Evolutionary conservation across 441 rosid genomes (phyloP).

Genomic region (Euphorbia celastroides): DNA sequence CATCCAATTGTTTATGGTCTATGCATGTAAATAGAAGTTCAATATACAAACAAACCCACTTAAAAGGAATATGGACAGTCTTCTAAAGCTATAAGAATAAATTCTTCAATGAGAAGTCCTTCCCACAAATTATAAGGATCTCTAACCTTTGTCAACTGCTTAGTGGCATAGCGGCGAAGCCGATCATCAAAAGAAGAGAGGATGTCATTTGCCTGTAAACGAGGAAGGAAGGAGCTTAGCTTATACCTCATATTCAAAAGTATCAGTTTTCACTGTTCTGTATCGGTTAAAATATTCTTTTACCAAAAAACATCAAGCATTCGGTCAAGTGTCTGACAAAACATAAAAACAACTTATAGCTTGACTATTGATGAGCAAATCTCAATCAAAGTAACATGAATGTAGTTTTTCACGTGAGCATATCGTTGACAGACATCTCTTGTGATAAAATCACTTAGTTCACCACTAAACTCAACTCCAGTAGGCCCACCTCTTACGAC

Average conservation of each 20-base stretch:
- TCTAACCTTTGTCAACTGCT: conserved; percentile 71
- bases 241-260: neutral
- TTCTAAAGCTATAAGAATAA: neutral
- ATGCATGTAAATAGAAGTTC: neutral
- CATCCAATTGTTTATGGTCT: neutral
- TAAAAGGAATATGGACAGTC: conserved; percentile 1
- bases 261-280: neutral
- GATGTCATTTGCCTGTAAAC: conserved; percentile 70
- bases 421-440: conserved; percentile 75
- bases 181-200: conserved; percentile 88
- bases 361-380: conserved; percentile 30
- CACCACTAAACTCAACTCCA: conserved; percentile 92
- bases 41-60: neutral
- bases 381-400: conserved; percentile 84
- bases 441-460: conserved; percentile 81
- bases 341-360: neutral
- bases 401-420: conserved; percentile 71
- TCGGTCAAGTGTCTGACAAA: neutral
- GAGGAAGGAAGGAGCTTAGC: conserved; percentile 11
- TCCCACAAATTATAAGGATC: conserved; percentile 2
- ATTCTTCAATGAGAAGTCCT: neutral
- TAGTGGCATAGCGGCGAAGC: conserved; percentile 72
- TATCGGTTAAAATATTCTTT: conserved; percentile 2
- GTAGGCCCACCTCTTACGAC: conserved; percentile 96
- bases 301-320: neutral